A percentile compares a stretch with the other conserved stretches of the same genome.
These are phyloP conservation scores for Zygoascus flipseniorum DNA, from an alignment of 805 yeast species.

Conservation along the genomic window DNA sequence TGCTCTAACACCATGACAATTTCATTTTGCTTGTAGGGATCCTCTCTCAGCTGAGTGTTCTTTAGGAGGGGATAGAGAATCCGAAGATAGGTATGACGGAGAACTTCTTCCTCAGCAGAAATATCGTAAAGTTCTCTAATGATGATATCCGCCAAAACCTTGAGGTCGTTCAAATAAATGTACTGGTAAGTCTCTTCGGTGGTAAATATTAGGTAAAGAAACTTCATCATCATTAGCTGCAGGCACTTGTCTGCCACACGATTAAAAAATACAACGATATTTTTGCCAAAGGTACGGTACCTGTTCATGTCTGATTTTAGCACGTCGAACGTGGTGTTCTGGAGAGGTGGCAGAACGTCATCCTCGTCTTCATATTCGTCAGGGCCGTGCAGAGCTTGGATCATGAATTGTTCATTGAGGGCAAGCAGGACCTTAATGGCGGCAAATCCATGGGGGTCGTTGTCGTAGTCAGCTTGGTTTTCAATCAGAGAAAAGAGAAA, in stretches of 20 bases:
- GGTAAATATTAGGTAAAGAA: conserved; percentile 66
- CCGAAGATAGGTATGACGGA: conserved; percentile 63
- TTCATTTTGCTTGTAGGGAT: conserved; percentile 51
- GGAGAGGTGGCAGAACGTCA: conserved; percentile 21
- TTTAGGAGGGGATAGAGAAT: conserved; percentile 64
- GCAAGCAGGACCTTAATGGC: conserved; percentile 65
- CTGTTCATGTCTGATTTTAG: conserved; percentile 37
- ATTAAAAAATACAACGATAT: conserved; percentile 67
- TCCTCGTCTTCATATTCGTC: conserved; percentile 5
- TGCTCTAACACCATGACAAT: conserved; percentile 43
- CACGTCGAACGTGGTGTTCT: conserved; percentile 40
- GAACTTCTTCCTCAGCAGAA: conserved; percentile 47
- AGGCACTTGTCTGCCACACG: conserved; percentile 59
- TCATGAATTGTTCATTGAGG: conserved; percentile 83
- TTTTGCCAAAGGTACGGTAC: conserved; percentile 53
- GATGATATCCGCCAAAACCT: conserved; percentile 75
- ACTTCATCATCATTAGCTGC: conserved; percentile 71
- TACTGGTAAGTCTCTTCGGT: conserved; percentile 54
- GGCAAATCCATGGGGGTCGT: conserved; percentile 52
- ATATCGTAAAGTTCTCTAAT: conserved; percentile 70
- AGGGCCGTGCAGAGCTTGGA: conserved; percentile 30
- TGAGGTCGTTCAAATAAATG: conserved; percentile 75
- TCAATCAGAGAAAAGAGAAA: conserved; percentile 42
- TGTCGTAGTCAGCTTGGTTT: conserved; percentile 21
- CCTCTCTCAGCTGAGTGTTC: conserved; percentile 50